Conservation (phyloP, 768 basidiomycete species). For the Pleurotus tuoliensis region DNA sequence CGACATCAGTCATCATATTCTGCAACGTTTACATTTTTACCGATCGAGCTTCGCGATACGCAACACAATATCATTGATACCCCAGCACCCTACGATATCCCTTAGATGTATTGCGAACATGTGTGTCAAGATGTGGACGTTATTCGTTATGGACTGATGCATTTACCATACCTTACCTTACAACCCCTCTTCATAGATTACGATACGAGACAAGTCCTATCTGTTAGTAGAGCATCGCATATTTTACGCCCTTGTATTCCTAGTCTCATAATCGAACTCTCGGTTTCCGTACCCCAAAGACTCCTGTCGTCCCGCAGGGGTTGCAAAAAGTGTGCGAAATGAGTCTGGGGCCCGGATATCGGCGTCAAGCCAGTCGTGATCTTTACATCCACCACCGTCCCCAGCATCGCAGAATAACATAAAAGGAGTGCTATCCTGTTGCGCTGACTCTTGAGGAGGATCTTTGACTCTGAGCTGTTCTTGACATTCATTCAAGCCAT, state of each 20-base stretch:
- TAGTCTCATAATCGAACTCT: constrained; percentile 4
- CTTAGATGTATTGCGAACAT: constrained; percentile 23
- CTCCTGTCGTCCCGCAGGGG: background rate
- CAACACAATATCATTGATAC: constrained; percentile 18
- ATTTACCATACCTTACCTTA: constrained; percentile 18
- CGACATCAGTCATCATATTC: constrained; percentile 28
- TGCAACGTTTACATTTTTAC: constrained; percentile 32
- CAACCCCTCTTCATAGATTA: constrained; percentile 21
- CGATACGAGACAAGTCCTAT: constrained; percentile 52
- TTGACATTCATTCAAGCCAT: background rate
- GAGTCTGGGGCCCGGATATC: background rate
- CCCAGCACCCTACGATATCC: constrained; percentile 13
- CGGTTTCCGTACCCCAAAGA: background rate
- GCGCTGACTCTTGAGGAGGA: background rate
- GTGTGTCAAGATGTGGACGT: constrained; percentile 9
- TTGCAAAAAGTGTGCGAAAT: constrained; percentile 2
- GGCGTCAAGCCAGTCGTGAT: background rate
- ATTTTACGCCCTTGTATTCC: constrained; percentile 24
- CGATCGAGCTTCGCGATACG: constrained; percentile 52
- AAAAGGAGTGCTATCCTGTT: background rate
- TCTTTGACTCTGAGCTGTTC: background rate
- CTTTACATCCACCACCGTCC: constrained; percentile 4
- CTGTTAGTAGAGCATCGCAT: constrained; percentile 55
- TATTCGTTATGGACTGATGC: constrained; percentile 19
- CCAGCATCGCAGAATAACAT: constrained; percentile 5